phyloP scores from a whole-genome alignment of 176 grass and related monocot species.

The Poa annua region DNA sequence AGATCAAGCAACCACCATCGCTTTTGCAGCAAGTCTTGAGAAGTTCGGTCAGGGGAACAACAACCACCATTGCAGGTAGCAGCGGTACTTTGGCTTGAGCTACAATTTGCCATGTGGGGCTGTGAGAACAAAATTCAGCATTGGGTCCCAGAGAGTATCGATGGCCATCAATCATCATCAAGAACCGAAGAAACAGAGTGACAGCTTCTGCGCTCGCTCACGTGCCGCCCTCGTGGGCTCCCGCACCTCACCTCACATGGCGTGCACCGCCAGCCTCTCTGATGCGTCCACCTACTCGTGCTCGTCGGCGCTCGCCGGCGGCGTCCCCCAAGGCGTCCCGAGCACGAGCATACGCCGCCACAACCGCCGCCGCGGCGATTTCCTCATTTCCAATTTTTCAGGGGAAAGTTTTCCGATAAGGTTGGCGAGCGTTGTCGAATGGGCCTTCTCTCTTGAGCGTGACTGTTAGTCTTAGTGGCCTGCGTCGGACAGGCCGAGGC shows the following conservation, averaged over 20 bases:
- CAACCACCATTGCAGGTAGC: conserved; percentile 1
- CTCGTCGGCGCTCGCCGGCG: too few species aligned
- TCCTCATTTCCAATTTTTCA: too few species aligned
- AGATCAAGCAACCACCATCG: not conserved
- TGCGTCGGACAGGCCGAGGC: too few species aligned
- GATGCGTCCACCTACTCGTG: too few species aligned
- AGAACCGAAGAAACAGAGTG: conserved; percentile 1
- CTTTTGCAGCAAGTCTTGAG: not conserved
- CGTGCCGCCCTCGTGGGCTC: conserved; percentile 19
- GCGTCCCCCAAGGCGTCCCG: too few species aligned
- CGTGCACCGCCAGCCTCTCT: not conserved
- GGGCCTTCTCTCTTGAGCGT: too few species aligned
- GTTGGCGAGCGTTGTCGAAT: too few species aligned
- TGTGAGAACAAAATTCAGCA: not conserved
- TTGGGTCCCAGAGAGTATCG: not conserved
- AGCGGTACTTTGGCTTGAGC: not conserved
- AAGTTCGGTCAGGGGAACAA: not conserved
- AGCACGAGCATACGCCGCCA: too few species aligned
- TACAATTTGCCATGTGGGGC: not conserved
- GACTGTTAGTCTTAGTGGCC: too few species aligned
- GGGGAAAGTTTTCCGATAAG: too few species aligned
- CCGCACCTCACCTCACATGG: not conserved
- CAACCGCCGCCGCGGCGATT: too few species aligned
- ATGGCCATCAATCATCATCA: not conserved
- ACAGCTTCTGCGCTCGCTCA: not conserved